Base-by-base conservation (phyloP, 2,329 filamentous ascomycete genomes). In the Cylindrodendrum hubeiense region DNA sequence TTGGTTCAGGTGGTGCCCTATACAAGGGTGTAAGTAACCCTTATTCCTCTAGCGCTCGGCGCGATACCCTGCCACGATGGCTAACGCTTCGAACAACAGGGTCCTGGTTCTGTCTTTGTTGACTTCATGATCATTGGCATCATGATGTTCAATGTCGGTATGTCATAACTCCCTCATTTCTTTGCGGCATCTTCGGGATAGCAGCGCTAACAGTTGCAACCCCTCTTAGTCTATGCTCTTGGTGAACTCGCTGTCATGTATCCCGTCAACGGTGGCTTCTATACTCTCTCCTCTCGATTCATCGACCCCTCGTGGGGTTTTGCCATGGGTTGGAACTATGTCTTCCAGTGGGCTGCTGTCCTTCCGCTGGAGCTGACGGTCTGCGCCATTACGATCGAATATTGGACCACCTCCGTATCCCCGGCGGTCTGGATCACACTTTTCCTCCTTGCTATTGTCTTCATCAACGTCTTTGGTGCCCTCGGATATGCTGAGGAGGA, bases 161-260 rank as follows among this genome's bases (percentile, higher is more conserved):
- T 49, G 72, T 71, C 9, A 17, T 19, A 5, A 37, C 17, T 33
- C 7, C 26, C 21, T 46, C 8, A 2, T 30, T 26, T 7, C 21
- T 54, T 34, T 41, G 6, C 2, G 9, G 8, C 6, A 1, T 12
- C 22, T 19, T 13, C n/a, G n/a, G 17, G 15, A 10, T 4, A 7
- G 17, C 22, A 34, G 10, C 13, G n/a, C 71, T 73, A 30, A 74
- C 41, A 4, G 12, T n/a, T 7, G 49, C 3, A 30, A 2, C 21
- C 2, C 21, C 10, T 3, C 3, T 44, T 41, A 74, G 84, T 90
- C 68, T 87, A 85, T 72, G 87, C 88, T 68, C 84, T 90, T 67
- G 88, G 87, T 70, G 88, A 90, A 75, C 79, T 90, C 61, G 87
- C 87, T 64, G 85, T 89, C 75, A 84, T 89, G 81, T 90, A 85